Base-by-base conservation (phyloP, 2,329 filamentous ascomycete species). In the Colletotrichum tamarilloi region DNA sequence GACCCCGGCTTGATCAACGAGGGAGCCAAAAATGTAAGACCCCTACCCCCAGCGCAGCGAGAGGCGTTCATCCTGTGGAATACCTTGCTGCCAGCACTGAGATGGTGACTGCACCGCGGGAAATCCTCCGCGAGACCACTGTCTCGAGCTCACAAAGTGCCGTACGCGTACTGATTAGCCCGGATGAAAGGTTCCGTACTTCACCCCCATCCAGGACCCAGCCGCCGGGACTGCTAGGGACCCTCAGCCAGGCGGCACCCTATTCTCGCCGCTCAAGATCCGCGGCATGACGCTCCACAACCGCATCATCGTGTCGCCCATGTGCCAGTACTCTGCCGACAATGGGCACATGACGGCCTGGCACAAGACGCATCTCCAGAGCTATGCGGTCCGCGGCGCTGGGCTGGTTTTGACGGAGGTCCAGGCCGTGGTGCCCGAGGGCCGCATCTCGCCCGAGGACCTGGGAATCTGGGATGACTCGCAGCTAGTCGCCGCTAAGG, bases 401-500 rank as follows among this genome's bases (percentile, higher is more conserved):
- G 93, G 92, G 0, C 81, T 95, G 3, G 80, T 91, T 16, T 87
- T 93, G 73, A 82, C 94, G 14, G 93, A 95, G 82, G 92, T 93
- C 1, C 93, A 92, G 0, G 86, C 91, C 1, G 91, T 95, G 0
- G 85, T 88, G 1, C 82, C 92, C 0, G 87, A 93, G 75, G 93
- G 93, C 4, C 87, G 93, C 16, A 95, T 95, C 81, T 93, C 93
- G 0, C 93, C 92, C 0, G 86, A 94, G 75, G 90, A 93, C 76
- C 79, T 81, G 14, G 92, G 93, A 0, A 81, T 95, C 5, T 95
- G 93, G 93, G 87, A 91, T 64, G 93, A 95, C 78, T 88, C 87
- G 0, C 93, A 95, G 75, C 90, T 93, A 65, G 91, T 87, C 72
- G 86, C 87, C 0, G 81, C 93, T 57, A 85, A 84, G 68, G 84